Conservation (phyloP, 306 rosid species). For the Vigna reflexopilosa region DNA sequence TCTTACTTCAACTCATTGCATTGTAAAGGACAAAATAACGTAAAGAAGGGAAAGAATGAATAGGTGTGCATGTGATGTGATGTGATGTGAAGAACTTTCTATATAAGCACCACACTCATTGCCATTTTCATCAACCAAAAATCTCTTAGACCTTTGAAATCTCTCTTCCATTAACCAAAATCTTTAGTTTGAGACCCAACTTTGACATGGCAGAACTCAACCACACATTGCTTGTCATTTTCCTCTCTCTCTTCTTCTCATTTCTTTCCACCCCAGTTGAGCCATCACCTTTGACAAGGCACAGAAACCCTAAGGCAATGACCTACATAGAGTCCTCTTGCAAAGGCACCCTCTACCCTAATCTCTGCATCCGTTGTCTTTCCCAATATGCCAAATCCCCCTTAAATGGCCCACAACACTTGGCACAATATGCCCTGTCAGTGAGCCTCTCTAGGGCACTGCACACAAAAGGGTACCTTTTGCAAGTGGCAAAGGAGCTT, state of each 20-base stretch:
- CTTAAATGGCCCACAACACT: constrained; percentile 48
- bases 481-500: constrained; percentile 50
- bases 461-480: constrained; percentile 50
- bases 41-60: neutral
- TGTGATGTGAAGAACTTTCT: neutral
- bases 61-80: constrained; percentile 39
- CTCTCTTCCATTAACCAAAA: neutral
- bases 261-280: constrained; percentile 26
- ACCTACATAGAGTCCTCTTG: constrained; percentile 59
- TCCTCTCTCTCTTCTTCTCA: constrained; percentile 40
- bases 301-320: constrained; percentile 13
- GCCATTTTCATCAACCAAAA: constrained; percentile 36
- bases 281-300: constrained; percentile 36
- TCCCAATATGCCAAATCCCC: constrained; percentile 42
- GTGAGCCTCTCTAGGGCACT: constrained; percentile 62
- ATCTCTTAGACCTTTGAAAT: neutral
- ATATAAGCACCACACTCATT: constrained; percentile 39
- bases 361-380: constrained; percentile 56
- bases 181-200: neutral
- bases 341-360: constrained; percentile 51
- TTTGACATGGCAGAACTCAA: constrained; percentile 49
- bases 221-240: constrained; percentile 34
- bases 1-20: constrained; percentile 34
- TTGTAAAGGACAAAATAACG: constrained; percentile 33
- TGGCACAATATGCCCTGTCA: constrained; percentile 57